Evolutionary conservation across 106 monocot genomes (phyloP).

Genomic region (Acorus calamus): DNA sequence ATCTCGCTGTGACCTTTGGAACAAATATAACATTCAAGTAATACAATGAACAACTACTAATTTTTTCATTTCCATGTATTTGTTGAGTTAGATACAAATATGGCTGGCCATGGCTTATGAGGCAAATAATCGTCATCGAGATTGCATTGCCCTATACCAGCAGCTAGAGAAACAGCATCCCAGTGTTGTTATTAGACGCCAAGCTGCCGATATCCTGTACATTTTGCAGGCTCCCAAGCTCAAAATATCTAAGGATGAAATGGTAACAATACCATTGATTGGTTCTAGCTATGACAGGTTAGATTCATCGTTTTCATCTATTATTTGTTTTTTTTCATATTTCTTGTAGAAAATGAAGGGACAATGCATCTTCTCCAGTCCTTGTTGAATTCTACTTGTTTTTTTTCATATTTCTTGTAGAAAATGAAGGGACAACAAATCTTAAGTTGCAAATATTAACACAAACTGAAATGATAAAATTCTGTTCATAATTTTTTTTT

Average conservation of each 20-base stretch:
- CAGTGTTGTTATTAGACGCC: constrained; percentile 66
- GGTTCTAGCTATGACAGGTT: constrained; percentile 93
- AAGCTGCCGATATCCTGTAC: constrained; percentile 86
- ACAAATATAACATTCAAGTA: no score
- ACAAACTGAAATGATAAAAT: no score
- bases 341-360: neutral
- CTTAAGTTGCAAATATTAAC: no score
- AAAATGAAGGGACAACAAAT: no score
- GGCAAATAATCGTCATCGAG: constrained; percentile 83
- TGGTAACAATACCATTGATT: constrained; percentile 92
- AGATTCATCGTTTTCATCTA: constrained; percentile 2
- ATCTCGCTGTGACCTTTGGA: no score
- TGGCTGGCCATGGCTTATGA: constrained; percentile 99
- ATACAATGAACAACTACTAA: no score
- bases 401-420: no score
- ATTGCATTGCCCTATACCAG: constrained; percentile 86
- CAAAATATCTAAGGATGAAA: constrained; percentile 92
- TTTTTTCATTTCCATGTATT: no score
- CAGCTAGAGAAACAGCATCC: constrained; percentile 84
- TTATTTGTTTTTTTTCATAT: neutral
- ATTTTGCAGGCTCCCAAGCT: constrained; percentile 96
- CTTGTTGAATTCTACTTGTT: neutral
- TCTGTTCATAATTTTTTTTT: no score
- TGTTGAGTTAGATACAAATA: constrained; percentile 72
- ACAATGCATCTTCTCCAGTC: no score